Conservation (phyloP, 2,329 filamentous ascomycete genomes). For the Ascochyta fabae region DNA sequence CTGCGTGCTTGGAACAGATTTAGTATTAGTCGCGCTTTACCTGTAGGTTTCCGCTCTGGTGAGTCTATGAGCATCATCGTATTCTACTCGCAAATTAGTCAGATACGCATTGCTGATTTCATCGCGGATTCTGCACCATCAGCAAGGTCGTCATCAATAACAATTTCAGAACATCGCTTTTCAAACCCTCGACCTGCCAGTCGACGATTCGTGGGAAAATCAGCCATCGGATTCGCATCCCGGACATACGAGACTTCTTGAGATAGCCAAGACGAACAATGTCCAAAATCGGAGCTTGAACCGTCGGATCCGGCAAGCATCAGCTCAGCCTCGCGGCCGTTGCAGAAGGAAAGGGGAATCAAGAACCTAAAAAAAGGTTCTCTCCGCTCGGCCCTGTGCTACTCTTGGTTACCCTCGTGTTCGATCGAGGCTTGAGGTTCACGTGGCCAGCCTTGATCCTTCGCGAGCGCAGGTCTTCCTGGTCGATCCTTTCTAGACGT, state of each 20-base stretch:
- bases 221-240: not conserved
- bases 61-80: not conserved
- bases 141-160: not conserved
- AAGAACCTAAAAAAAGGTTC: not conserved
- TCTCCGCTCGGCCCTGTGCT: not conserved
- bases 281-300: not conserved
- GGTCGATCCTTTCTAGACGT: constrained; percentile 1
- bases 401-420: not conserved
- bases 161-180: not conserved
- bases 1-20: not conserved
- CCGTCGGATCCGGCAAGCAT: not conserved
- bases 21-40: constrained; percentile 5
- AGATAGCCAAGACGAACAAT: not conserved
- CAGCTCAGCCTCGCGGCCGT: not conserved
- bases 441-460: constrained; percentile 17
- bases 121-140: not conserved
- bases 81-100: constrained; percentile 7
- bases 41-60: constrained; percentile 4
- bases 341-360: not conserved
- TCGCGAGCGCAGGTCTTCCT: not conserved
- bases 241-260: not conserved
- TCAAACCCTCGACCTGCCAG: not conserved
- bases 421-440: constrained; percentile 11
- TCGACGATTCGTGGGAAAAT: not conserved
- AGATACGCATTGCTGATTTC: not conserved